These are phyloP conservation scores for Epicoccum nigrum DNA, from an alignment of 2,329 filamentous ascomycete genomes.

Conservation along the genomic window DNA sequence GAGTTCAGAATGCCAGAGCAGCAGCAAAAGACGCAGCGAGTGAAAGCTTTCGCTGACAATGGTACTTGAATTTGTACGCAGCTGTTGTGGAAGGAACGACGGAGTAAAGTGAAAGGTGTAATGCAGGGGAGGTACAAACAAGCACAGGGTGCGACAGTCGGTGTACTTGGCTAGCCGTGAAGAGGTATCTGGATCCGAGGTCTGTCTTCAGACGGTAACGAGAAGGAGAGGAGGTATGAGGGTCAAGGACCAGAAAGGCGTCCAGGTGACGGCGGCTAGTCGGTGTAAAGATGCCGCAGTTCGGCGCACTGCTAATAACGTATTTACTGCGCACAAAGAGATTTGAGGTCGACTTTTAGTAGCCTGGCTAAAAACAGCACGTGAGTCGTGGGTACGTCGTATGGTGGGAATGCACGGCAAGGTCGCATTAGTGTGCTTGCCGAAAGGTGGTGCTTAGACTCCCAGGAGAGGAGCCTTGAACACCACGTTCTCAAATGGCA, in stretches of 20 bases:
- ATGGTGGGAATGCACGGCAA: slow-evolving; percentile 31
- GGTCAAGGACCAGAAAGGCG: slow-evolving; percentile 8
- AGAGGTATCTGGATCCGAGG: slow-evolving; percentile 10
- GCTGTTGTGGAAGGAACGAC: slow-evolving; percentile 16
- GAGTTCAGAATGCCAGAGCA: neutral
- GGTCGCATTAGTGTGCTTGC: slow-evolving; percentile 11
- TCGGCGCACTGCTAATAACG: slow-evolving; percentile 30
- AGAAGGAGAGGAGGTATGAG: slow-evolving; percentile 36
- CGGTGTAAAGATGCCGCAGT: slow-evolving; percentile 30
- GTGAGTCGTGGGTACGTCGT: slow-evolving; percentile 24
- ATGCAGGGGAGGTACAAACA: slow-evolving; percentile 35
- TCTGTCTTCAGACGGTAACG: neutral
- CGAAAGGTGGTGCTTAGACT: slow-evolving; percentile 14
- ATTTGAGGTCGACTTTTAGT: slow-evolving; percentile 26
- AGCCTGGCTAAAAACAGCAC: slow-evolving; percentile 26
- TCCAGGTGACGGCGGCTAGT: slow-evolving; percentile 11
- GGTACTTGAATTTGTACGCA: slow-evolving; percentile 23
- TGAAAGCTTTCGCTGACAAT: neutral
- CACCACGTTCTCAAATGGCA: slow-evolving; percentile 17
- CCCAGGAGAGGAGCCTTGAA: slow-evolving; percentile 11
- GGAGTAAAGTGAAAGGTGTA: slow-evolving; percentile 16
- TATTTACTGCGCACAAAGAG: slow-evolving; percentile 28
- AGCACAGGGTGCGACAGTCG: slow-evolving; percentile 14
- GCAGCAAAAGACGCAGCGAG: slow-evolving; percentile 7
- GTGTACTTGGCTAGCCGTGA: slow-evolving; percentile 5